phyloP scores from a whole-genome alignment of 2,329 filamentous ascomycete genomes.

The Byssoonygena ceratinophila region DNA sequence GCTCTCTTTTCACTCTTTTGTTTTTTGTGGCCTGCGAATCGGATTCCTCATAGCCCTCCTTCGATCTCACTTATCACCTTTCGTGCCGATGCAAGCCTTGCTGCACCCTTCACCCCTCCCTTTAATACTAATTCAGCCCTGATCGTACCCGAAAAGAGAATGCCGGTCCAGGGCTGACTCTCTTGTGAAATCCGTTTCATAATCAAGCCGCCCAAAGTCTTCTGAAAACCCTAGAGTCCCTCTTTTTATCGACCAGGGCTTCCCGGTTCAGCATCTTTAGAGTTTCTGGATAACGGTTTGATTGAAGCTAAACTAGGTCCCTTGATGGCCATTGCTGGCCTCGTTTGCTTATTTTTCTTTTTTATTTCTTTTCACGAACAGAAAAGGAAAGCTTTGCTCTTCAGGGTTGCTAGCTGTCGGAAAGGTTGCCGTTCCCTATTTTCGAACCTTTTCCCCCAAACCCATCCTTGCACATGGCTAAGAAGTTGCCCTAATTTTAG shows the following conservation, averaged over 20 bases:
- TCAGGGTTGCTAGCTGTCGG: conserved; percentile 3
- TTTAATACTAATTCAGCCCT: not conserved
- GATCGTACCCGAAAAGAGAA: not conserved
- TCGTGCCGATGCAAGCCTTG: not conserved
- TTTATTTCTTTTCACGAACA: not conserved
- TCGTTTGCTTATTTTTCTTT: not conserved
- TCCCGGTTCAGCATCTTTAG: not conserved
- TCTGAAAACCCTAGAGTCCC: not conserved
- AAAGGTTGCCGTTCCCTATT: not conserved
- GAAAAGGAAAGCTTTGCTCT: not conserved
- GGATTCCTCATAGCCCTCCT: conserved; percentile 5
- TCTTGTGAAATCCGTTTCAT: conserved; percentile 4
- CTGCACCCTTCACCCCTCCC: not conserved
- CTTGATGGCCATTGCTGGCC: conserved; percentile 9
- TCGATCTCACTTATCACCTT: not conserved
- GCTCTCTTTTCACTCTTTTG: not conserved
- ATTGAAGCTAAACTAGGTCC: not conserved
- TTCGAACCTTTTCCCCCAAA: not conserved
- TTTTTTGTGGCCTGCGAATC: conserved; percentile 1
- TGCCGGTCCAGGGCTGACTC: not conserved
- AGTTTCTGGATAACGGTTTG: conserved; percentile 3
- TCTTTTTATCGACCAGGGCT: not conserved
- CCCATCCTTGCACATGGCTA: not conserved
- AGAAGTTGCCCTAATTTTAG: not conserved
- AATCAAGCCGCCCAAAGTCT: not conserved